A percentile compares a stretch with the other conserved stretches of the same genome.
These are phyloP conservation scores for Papiliotrema flavescens DNA, from an alignment of 1,284 basidiomycete species.

Conservation along the genomic window DNA sequence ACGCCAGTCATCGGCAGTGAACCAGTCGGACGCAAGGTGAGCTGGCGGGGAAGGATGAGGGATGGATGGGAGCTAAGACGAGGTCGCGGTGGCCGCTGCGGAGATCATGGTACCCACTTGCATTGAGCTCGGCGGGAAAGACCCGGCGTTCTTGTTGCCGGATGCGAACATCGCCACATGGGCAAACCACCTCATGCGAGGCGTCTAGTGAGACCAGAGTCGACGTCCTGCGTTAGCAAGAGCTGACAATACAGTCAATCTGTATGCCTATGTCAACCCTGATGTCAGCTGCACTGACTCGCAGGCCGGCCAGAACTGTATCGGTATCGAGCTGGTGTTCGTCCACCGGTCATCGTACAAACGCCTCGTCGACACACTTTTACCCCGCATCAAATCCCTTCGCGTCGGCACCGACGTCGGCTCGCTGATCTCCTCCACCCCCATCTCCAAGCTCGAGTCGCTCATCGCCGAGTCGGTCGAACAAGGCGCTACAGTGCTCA, in stretches of 20 bases:
- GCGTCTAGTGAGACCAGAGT: constrained; percentile 67
- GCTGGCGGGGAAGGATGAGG: not conserved
- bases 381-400: constrained; percentile 62
- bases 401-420: constrained; percentile 57
- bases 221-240: not conserved
- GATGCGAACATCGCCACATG: constrained; percentile 52
- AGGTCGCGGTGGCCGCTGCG: constrained; percentile 79
- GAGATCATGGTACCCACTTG: constrained; percentile 82
- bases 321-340: constrained; percentile 88
- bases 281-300: not conserved
- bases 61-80: not conserved
- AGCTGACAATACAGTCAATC: constrained; percentile 21
- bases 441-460: constrained; percentile 66
- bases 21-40: constrained; percentile 74
- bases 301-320: constrained; percentile 83
- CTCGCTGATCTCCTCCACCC: constrained; percentile 52
- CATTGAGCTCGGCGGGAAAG: constrained; percentile 75
- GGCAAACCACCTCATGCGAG: constrained; percentile 65
- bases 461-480: constrained; percentile 68
- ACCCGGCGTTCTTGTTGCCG: constrained; percentile 54
- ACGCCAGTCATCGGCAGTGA: constrained; percentile 82
- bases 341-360: constrained; percentile 74
- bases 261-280: constrained; percentile 5
- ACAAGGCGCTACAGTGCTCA: constrained; percentile 65
- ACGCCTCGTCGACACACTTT: constrained; percentile 64